Base-by-base conservation (phyloP, 2,329 filamentous ascomycete genomes). In the Verticillium alfalfae region DNA sequence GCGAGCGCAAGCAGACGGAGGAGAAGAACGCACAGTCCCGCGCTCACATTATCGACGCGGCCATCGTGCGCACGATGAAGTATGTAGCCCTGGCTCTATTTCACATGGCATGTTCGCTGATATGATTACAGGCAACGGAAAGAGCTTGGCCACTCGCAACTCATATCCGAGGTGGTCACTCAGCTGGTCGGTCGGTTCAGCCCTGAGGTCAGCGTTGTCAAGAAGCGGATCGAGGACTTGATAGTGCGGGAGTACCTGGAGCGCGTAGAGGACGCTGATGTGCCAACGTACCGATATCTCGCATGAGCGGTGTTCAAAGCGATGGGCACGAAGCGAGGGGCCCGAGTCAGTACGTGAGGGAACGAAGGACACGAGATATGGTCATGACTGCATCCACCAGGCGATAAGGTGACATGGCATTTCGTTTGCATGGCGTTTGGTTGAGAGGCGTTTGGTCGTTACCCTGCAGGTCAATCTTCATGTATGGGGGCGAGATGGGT, bases 21-120 rank as follows among this genome's bases (percentile, higher is more conserved):
- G 84, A 88, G 68, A 90, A 89, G 79, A 92, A 90, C 66, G 85
- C 91, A 67, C 87, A 91, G 71, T 87, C 85, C 26, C 81, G 91
- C 65, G 84, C 83, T 55, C 88, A 90, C 70, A 84, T 89, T 49
- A 85, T 93, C 31, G 90, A 94, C 69, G 90, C 90, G 8, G 89
- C 89, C 5, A 81, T 94, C 66, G 90, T 93, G 63, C 82, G 91
- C 58, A 93, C 93, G 69, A 93, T 93, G 90, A 94, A 94, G 89
- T 93, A 84, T 56, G 87, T 84, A 49, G 7, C 15, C 31, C 12
- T 34, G 34, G 12, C 10, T 15, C 34, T n/a, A 7, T 5, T 6
- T 22, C 63, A 10, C 60, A 26, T 36, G 38, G 16, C 26, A 26
- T 54, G 7, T 31, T 22, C 2, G 64, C 73, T 79, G 72, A 78